Base-by-base conservation (phyloP, 73 alveolate genomes). In the Tetrahymena elliotti region DNA sequence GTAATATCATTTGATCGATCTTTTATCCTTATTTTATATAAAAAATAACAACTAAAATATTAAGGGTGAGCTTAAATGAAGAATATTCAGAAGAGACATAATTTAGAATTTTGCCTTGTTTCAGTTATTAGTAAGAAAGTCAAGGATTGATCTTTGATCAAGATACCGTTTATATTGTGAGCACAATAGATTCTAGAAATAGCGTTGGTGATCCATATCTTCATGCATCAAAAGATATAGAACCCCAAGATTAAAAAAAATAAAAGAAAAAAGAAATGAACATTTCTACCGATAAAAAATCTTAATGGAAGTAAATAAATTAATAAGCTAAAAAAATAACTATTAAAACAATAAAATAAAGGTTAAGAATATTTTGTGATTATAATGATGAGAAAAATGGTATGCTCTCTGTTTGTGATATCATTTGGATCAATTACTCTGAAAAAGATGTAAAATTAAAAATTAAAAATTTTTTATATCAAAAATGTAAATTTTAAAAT, bases 151-250 rank as follows among this genome's bases (percentile, higher is more conserved):
- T 94, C 16, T 94, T 83, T 33, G 94, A 94, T 38, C 35, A 94
- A 20, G 96, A 94, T 94, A 94, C 93, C 12, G 96, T 94, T 15
- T 47, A 94, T 40, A 83, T 94, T 68, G 96, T 94, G 22, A 83
- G 94, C 7, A 94, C 96, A 6, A 93, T 94, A 2, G 96, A 94
- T 94, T 84, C 84, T 20, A 94, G 94, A 4, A 94, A 94, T 31
- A 94, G 93, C 12, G 93, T 94, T 11, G 96, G 96, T n/a, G 96
- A 93, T 38, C 96, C 96, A 12, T 94, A 94, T 94, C 33, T 94
- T 6, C 96, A 94, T 94, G 96, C 96, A 24, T 94, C 96, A 4
- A 94, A 88, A 83, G 94, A 93, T 3, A 94, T 83, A 68, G 92
- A 93, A 36, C 54, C 96, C 39, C 35, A 53, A 88, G 93, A 94